Base-by-base conservation (phyloP, 2,329 filamentous ascomycete genomes). In the Pseudogymnoascus sp. region DNA sequence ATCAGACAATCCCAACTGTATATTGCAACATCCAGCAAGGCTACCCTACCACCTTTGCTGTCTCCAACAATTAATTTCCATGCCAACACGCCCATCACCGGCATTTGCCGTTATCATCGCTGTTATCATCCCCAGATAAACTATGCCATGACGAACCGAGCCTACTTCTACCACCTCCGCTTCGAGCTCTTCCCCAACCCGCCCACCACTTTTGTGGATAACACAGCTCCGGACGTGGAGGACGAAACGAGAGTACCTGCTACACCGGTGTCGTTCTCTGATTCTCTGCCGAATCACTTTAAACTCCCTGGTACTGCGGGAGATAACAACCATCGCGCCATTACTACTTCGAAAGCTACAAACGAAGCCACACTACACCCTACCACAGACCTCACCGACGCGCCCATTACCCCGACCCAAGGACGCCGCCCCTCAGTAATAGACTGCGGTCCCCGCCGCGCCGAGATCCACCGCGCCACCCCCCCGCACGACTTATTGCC, bases 131-230 rank as follows among this genome's bases (percentile, higher is more conserved):
- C 61, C 45, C 61, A 62, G 45, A 54, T 47, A 62, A 62, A 5
- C 23, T 14, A 70, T 71, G 69, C 70, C 68, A 62, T 70, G 57
- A 60, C 57, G 37, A 40, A 7, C 31, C 57, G 57, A 39, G 23
- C 80, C 31, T 86, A 86, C 72, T 84, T 83, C 67, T 88, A 87
- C 69, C 85, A 88, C 69, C 71, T 88, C n/a, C 86, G 83, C 68
- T 81, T 88, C 69, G 86, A 88, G 76, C 78, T 88, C 45, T 88
- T 87, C 72, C 65, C 70, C 54, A 67, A 67, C 39, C 67, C 66
- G 73, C 78, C 57, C 73, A 23, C 54, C 47, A 14, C 62, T 18
- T 51, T 61, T 31, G 37, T 42, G 7, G 47, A 54, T n/a, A 12
- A 5, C 16, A 54, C 47, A 18, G 47, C 47, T 54, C 47, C 47